Conservation (phyloP, 805 yeast species). For the Danielia reshetovae region DNA sequence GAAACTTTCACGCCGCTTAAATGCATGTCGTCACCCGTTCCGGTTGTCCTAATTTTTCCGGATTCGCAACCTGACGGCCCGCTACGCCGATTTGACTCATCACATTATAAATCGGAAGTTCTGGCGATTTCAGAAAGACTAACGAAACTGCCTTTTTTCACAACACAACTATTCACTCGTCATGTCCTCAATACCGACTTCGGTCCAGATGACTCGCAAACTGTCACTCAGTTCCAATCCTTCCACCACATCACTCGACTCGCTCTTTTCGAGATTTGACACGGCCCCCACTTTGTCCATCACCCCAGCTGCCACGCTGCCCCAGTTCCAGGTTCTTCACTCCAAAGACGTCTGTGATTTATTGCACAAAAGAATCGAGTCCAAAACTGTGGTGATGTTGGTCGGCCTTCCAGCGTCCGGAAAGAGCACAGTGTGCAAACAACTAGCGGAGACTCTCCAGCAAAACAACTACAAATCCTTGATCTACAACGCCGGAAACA, state of each 20-base stretch:
- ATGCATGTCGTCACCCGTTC: background rate
- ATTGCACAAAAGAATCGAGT: slow-evolving; percentile 11
- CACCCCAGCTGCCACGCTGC: slow-evolving; percentile 17
- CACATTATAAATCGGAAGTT: too few relatives aligned
- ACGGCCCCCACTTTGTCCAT: slow-evolving; percentile 14
- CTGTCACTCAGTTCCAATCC: slow-evolving; percentile 13
- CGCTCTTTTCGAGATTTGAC: slow-evolving; percentile 21
- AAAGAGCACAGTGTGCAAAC: slow-evolving; percentile 36
- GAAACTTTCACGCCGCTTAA: too few relatives aligned
- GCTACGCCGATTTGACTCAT: too few relatives aligned
- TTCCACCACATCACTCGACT: slow-evolving; percentile 26
- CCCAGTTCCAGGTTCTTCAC: slow-evolving; percentile 4
- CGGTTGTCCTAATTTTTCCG: background rate
- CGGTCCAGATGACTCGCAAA: too few relatives aligned
- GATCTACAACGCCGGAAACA: slow-evolving; percentile 49
- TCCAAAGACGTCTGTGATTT: slow-evolving; percentile 12
- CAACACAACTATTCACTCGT: too few relatives aligned
- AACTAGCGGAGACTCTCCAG: slow-evolving; percentile 20
- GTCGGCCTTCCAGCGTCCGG: slow-evolving; percentile 43
- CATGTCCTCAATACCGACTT: slow-evolving; percentile 1
- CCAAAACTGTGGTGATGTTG: slow-evolving; percentile 26
- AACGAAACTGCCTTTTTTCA: too few relatives aligned
- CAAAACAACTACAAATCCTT: slow-evolving; percentile 9
- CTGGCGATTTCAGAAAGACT: too few relatives aligned
- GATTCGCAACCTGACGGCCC: background rate